Evolutionary conservation across 2,329 filamentous ascomycete species (phyloP), one percentile per base, ranked within the genome.

Genomic region (Talaromyces verruculosus): DNA sequence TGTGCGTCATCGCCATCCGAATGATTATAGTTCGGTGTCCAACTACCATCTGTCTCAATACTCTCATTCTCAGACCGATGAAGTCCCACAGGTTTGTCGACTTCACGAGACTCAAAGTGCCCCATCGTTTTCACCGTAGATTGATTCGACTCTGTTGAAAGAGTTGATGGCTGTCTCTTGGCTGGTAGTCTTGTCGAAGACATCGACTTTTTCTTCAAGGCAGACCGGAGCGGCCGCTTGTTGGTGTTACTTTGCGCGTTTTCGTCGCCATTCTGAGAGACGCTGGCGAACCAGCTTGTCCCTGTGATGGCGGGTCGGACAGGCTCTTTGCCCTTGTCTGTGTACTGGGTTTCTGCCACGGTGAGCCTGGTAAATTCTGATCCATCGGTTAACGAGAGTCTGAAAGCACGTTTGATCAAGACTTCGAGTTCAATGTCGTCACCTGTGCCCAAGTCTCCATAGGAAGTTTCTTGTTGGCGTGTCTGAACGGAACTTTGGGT

Each of bases 241-340:
- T 33, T 55, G 15, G 11, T 51, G 2, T 10, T 30, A 17, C 11
- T 19, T 11, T 4, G 3, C n/a, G 15, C 5, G 13, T 28, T 43
- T 25, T 13, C 37, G 7, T 55, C 22, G 3, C 4, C 15, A 41
- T 22, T 41, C 17, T 19, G 33, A 47, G 37, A 49, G 10, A 25
- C 13, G 5, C 28, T 43, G n/a, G 33, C 17, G 2, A 55, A 3
- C 2, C n/a, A 43, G 11, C 10, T 55, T 25, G 13, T 55, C 15
- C 35, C 61, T 3, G n/a, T 43, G 5, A 55, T 6, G 2, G 25
- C 1, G 10, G 61, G 61, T 19, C 61, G 61, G 7, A 63, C 22
- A 63, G 45, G 61, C 11, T 55, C 17, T 30, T 63, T 63, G 10
- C 47, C 61, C 17, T 63, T 63, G 35, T 51, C 30, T 19, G 22